Evolutionary conservation across 2,329 filamentous ascomycete genomes (phyloP).

Genomic region (Cephalotrichum gorgonifer): DNA sequence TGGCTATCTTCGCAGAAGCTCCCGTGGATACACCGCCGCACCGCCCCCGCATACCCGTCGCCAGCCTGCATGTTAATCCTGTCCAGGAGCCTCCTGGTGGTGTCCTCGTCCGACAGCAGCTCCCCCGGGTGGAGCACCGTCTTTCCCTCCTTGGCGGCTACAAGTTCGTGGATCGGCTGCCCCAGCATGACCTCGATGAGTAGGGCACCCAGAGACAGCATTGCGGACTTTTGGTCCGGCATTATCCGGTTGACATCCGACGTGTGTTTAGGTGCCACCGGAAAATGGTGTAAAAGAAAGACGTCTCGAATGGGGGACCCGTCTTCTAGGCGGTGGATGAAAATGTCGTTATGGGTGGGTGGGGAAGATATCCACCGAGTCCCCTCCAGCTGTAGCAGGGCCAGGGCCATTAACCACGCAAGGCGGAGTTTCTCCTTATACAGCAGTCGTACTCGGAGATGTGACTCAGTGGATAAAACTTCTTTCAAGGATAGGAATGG

Average conservation of each 20-base stretch:
- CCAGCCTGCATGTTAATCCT: constrained; percentile 1
- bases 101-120: not conserved
- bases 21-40: constrained; percentile 9
- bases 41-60: constrained; percentile 11
- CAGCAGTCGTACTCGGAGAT: not conserved
- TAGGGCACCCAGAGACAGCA: constrained; percentile 11
- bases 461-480: not conserved
- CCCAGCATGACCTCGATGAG: constrained; percentile 12
- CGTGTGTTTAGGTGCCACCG: not conserved
- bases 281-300: constrained; percentile 13
- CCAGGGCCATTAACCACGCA: not conserved
- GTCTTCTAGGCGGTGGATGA: constrained; percentile 10
- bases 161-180: constrained; percentile 3
- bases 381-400: not conserved
- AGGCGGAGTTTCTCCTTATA: not conserved
- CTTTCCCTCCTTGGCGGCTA: not conserved
- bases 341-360: constrained; percentile 1
- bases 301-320: constrained; percentile 14
- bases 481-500: not conserved
- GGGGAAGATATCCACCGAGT: not conserved
- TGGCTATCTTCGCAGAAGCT: constrained; percentile 5
- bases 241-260: not conserved
- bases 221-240: not conserved
- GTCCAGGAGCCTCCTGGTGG: not conserved
- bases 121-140: not conserved